Base-by-base conservation (phyloP, 225 moss, liverwort and hornwort species). In the Physcomitrium patens region DNA sequence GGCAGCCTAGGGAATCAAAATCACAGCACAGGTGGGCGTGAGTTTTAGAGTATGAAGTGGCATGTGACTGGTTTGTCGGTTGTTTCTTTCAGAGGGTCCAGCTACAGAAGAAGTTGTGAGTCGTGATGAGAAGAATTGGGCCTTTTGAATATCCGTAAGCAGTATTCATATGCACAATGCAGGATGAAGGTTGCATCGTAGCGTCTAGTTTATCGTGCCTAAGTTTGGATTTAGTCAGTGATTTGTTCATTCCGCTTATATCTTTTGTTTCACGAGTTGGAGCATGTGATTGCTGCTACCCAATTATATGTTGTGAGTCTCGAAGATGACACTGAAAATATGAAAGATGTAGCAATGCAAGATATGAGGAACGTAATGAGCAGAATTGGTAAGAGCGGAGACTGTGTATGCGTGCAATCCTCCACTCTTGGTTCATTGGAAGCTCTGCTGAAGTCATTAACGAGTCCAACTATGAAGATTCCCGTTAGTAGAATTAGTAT, bases 371-470 rank as follows among this genome's bases (percentile, higher is more conserved):
- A 87, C 27, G 95, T 99, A 44, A 92, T 99, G 91, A 95, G 91
- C 78, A 89, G 95, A 72, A 90, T 99, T 44, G 99, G 95, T 77
- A 99, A 99, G 84, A 90, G 91, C 75, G 99, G 99, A 68, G 95
- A 99, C 84, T 95, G 99, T 71, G 95, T 99, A 28, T 95, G 94
- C 79, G 99, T 99, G 20, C 99, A 99, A 89, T 95, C 99, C 43
- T 99, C 99, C 20, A 99, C 99, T 65, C 94, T 99, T 63, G 99
- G 99, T 54, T 99, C 99, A 50, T 65, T 99, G 74, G 99, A 99
- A 81, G 99, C 99, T 27, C 83, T 99, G 62, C 83, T 99, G 79
- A 93, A 95, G 84, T 99, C 91, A 44, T 82, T 99, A 79, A 99
- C 95, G 72, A 95, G 93, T 59, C 97, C 97, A 23, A 89, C 90